phyloP scores from a whole-genome alignment of 129 eudicot species.

The Helianthus annuus region DNA sequence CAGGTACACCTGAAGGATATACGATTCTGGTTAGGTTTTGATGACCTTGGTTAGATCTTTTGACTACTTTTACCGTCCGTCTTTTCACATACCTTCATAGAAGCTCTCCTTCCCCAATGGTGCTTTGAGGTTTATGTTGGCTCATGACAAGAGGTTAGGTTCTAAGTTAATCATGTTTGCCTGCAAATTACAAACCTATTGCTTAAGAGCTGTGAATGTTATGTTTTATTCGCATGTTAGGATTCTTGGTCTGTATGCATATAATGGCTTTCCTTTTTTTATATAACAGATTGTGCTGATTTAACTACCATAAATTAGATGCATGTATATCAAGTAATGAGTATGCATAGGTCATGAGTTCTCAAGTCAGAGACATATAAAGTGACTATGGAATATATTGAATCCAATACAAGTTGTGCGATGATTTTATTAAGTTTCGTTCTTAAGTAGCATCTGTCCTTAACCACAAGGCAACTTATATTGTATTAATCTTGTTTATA shows the following conservation, averaged over 20 bases:
- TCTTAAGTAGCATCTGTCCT: background rate
- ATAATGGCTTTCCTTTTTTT: slow-evolving; percentile 1
- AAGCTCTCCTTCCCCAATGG: slow-evolving; percentile 4
- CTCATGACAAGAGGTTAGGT: background rate
- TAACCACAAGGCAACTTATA: background rate
- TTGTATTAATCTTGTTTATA: background rate
- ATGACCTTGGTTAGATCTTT: too few species aligned
- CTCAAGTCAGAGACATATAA: background rate
- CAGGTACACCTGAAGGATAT: too few species aligned
- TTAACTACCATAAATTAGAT: slow-evolving; percentile 2
- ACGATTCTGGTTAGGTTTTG: background rate
- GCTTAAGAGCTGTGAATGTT: background rate
- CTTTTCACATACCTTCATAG: too few species aligned
- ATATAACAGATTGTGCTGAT: background rate
- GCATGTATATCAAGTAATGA: slow-evolving; percentile 7
- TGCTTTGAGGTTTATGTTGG: slow-evolving; percentile 9
- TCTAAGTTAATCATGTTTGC: background rate
- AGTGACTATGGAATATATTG: background rate
- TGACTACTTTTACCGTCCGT: too few species aligned
- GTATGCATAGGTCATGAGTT: slow-evolving; percentile 8
- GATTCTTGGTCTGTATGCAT: slow-evolving; percentile 14
- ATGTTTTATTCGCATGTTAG: background rate
- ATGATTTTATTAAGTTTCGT: slow-evolving; percentile 1
- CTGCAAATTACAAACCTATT: background rate
- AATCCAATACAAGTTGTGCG: slow-evolving; percentile 4